Conservation (phyloP, 257 asterid species). For the Solanum sitiens region DNA sequence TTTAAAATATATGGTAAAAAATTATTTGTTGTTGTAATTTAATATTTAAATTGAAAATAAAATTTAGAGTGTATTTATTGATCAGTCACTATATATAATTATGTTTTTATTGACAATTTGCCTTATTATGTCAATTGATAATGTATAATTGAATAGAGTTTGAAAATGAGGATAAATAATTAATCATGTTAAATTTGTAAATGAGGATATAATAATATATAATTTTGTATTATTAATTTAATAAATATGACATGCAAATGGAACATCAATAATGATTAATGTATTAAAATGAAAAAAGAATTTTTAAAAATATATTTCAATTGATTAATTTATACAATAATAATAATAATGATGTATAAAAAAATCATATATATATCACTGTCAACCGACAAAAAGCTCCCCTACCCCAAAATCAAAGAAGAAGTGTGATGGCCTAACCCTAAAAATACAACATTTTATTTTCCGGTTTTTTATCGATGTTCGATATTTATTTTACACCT, state of each 20-base stretch:
- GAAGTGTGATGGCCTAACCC: background rate
- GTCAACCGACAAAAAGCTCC: background rate
- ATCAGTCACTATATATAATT: background rate
- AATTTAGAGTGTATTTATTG: background rate
- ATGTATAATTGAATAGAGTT: no score
- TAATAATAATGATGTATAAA: no score
- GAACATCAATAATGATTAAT: no score
- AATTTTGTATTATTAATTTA: no score
- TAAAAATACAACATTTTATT: background rate
- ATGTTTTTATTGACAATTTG: background rate
- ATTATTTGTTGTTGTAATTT: background rate
- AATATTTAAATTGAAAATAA: background rate
- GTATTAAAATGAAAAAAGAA: no score
- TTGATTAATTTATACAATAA: no score
- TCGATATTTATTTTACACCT: background rate
- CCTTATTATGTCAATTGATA: no score
- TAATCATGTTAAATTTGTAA: background rate
- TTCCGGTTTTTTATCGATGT: fast-evolving
- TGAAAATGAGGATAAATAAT: no score
- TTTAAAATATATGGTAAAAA: background rate
- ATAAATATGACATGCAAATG: no score
- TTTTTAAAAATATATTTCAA: no score
- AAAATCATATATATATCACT: background rate
- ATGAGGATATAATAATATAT: background rate
- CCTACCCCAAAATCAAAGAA: background rate